These are phyloP conservation scores for Wickerhamomyces bovis DNA, from an alignment of 805 yeast species.

Conservation along the genomic window DNA sequence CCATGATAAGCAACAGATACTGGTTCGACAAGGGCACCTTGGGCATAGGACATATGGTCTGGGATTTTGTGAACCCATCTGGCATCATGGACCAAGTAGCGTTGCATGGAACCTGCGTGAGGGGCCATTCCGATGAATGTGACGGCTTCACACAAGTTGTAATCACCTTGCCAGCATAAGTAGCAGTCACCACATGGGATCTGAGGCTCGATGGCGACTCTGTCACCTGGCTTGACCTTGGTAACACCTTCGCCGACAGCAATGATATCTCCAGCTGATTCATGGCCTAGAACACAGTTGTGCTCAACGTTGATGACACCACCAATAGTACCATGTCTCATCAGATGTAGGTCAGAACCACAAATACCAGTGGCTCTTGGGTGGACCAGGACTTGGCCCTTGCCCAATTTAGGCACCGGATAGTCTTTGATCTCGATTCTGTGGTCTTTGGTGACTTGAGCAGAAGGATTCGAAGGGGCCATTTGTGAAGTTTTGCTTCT, in stretches of 20 bases:
- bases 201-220: constrained; percentile 50
- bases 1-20: constrained; percentile 50
- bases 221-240: constrained; percentile 38
- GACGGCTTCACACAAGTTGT: constrained; percentile 34
- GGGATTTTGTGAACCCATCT: constrained; percentile 33
- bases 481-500: not conserved
- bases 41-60: constrained; percentile 38
- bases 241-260: constrained; percentile 45
- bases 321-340: constrained; percentile 59
- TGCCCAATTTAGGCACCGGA: constrained; percentile 11
- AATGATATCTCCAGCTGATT: constrained; percentile 39
- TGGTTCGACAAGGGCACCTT: constrained; percentile 54
- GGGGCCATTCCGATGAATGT: constrained; percentile 34
- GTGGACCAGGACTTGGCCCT: constrained; percentile 15
- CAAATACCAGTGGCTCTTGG: constrained; percentile 63
- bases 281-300: constrained; percentile 39
- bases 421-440: constrained; percentile 14
- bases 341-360: constrained; percentile 69
- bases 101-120: constrained; percentile 34
- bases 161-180: constrained; percentile 34
- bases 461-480: constrained; percentile 15
- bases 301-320: constrained; percentile 30
- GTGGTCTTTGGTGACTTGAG: constrained; percentile 18
- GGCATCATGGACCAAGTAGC: constrained; percentile 29
- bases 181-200: constrained; percentile 40